Evolutionary conservation across 176 grass and related monocot genomes (phyloP), one percentile per base, ranked within the genome.

Genomic region (Avena atlantica): DNA sequence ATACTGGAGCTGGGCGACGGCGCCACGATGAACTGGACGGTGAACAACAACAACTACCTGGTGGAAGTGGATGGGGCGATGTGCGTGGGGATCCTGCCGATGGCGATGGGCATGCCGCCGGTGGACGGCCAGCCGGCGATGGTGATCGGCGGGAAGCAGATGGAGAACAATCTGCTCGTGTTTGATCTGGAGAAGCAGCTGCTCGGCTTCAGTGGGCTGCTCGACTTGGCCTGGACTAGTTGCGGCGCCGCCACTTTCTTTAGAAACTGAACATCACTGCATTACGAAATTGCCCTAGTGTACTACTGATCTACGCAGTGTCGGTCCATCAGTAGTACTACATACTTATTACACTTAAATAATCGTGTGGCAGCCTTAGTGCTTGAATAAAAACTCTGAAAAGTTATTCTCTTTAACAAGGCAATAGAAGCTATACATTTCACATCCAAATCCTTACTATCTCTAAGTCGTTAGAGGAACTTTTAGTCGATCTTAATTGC

Each of bases 121-220:
- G 67, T 76, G 51, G 85, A 59, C 6, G 71, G 71, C 57, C 72
- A 77, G 66, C 25, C 69, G 55, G 85, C 85, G 20, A 47, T 92
- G 44, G 70, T 85, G 60, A 25, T 94, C 31, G 90, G 90, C 4
- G 70, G 88, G 58, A 92, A 86, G 63, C 90, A 90, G 70, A 81
- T 90, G 85, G 93, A 95, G 65, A 75, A 81, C 57, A 92, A 76
- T 67, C 81, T 94, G 40, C 70, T 94, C 36, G 76, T 89, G 80
- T 94, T 95, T 50, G 90, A 95, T 63, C 45, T 77, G 9, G 85
- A 60, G 36, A 92, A 73, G 1, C 74, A 74, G 65, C 68, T 50
- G 25, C 36, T 92, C 8, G 89, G 87, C n/a, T 90, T 87, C 52
- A 87, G 59, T 15, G 59, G 76, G n/a, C 84, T 77, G 15, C 23